phyloP scores from a whole-genome alignment of 1,284 basidiomycete genomes.

The Ceratobasidium theobromae region DNA sequence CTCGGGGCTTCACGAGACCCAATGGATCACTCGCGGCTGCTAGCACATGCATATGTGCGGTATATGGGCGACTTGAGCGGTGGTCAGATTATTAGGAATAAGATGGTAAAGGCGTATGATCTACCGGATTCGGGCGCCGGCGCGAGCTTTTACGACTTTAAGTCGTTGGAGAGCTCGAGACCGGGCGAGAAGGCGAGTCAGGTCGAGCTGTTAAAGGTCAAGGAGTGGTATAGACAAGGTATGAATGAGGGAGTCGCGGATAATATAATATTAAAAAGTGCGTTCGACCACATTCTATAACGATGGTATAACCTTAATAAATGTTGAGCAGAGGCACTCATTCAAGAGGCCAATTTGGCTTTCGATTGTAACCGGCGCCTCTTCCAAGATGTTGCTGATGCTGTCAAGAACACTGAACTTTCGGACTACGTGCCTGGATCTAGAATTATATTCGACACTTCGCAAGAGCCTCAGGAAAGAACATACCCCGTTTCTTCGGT shows the following conservation, averaged over 20 bases:
- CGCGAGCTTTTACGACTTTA: constrained; percentile 73
- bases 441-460: constrained; percentile 36
- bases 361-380: constrained; percentile 70
- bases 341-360: constrained; percentile 66
- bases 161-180: constrained; percentile 50
- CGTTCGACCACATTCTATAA: constrained; percentile 34
- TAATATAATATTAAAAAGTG: constrained; percentile 57
- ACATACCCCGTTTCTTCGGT: constrained; percentile 44
- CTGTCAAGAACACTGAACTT: constrained; percentile 30
- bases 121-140: constrained; percentile 52
- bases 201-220: constrained; percentile 72
- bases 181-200: constrained; percentile 41
- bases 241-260: constrained; percentile 68
- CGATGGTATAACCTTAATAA: not conserved
- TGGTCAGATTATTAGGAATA: constrained; percentile 71
- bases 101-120: constrained; percentile 65
- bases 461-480: constrained; percentile 36
- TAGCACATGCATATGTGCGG: constrained; percentile 80
- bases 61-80: constrained; percentile 84
- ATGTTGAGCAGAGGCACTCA: constrained; percentile 47
- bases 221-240: constrained; percentile 72
- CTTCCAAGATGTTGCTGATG: constrained; percentile 46
- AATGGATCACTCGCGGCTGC: constrained; percentile 49
- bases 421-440: constrained; percentile 37
- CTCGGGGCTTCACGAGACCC: constrained; percentile 52